Base-by-base conservation (phyloP, 2,329 filamentous ascomycete species). In the Fusarium pseudograminearum region DNA sequence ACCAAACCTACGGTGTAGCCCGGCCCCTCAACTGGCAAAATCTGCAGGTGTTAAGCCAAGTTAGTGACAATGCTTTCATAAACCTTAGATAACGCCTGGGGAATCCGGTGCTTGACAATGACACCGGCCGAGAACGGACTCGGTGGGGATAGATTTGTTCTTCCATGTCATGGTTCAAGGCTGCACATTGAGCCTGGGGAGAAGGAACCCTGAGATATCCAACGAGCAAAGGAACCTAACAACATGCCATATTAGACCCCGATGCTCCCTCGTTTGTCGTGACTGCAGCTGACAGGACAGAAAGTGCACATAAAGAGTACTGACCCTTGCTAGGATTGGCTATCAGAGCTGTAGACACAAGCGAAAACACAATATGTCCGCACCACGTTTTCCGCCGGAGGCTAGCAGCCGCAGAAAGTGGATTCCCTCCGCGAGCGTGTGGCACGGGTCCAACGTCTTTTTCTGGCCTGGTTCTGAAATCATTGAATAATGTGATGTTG, bases 401-500 rank as follows among this genome's bases (percentile, higher is more conserved):
- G 60, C 54, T 61, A 53, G 50, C 34, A 65, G 61, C 61, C 52
- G 60, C 55, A 67, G 56, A 36, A 52, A 65, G 68, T 71, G 67
- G 68, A 40, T 54, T 70, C 48, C 28, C n/a, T 28, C 53, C 34
- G 59, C 59, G 50, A 65, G 61, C 50, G 28, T 67, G 61, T 59
- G 68, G 60, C 60, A 59, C 68, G 45, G 68, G 36, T 69, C 69
- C 68, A 71, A 71, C 68, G 64, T 65, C 63, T 70, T 70, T 64
- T 66, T 55, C 48, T 40, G 53, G 52, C 57, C 44, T 60, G 44
- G 40, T 51, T 45, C 48, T 24, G 31, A 54, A 56, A 36, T 41
- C 18, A 50, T 28, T 46, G 31, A 14, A n/a, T 26, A 36, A n/a
- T 24, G 44, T 62, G 42, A 51, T 61, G 42, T 44, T 48, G 40